A percentile compares a stretch with the other conserved stretches of the same genome.
Evolutionary conservation across 192 early-diverging fungal genomes (phyloP).

Genomic region (Mortierella antarctica): DNA sequence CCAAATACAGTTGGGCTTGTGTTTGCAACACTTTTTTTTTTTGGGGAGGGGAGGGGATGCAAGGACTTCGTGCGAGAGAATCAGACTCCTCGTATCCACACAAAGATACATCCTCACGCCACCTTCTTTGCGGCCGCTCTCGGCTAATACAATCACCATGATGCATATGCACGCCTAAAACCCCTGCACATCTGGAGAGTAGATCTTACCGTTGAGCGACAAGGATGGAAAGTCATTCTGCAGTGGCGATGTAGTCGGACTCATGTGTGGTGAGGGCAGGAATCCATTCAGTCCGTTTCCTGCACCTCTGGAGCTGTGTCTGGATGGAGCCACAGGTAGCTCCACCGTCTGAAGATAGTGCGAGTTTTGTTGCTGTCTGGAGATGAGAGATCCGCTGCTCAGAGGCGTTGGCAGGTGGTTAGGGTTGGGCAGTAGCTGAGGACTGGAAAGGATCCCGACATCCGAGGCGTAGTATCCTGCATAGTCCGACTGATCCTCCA

Average conservation of each 20-base stretch:
- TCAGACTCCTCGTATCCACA: no score
- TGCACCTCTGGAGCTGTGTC: constrained; percentile 5
- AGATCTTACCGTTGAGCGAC: constrained; percentile 43
- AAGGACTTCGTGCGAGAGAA: no score
- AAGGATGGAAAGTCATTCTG: constrained; percentile 33
- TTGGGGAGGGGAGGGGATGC: no score
- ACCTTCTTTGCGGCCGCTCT: no score
- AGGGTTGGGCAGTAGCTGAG: constrained; percentile 10
- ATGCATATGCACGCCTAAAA: no score
- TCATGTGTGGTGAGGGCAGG: constrained; percentile 44
- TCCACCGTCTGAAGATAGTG: constrained; percentile 7
- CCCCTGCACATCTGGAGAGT: no score
- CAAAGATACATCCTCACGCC: no score
- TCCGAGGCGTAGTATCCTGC: constrained; percentile 51
- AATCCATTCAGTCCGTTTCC: constrained; percentile 2
- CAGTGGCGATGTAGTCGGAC: constrained; percentile 33
- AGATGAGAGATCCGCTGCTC: constrained; percentile 4
- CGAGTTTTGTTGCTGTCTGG: constrained; percentile 2
- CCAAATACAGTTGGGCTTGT: no score
- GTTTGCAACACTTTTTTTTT: no score
- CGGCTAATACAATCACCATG: no score
- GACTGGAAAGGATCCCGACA: constrained; percentile 35
- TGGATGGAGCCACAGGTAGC: not conserved
- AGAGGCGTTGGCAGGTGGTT: constrained; percentile 4
- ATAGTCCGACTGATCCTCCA: constrained; percentile 44